These are phyloP conservation scores for Corynascus novoguineensis DNA, from an alignment of 495 filamentous ascomycete species.

Conservation along the genomic window DNA sequence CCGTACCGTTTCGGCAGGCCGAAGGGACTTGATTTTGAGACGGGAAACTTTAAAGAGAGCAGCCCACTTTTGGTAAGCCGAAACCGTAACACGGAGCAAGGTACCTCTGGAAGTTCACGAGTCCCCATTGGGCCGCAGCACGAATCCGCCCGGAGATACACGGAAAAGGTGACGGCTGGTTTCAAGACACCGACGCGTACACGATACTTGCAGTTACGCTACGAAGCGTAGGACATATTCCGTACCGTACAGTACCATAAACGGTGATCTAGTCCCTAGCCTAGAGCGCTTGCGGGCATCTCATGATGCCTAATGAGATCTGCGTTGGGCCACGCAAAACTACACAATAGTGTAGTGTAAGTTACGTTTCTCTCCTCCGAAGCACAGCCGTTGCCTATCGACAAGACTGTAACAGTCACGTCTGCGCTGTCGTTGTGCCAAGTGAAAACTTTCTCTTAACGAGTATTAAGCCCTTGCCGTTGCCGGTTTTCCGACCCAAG, in stretches of 20 bases:
- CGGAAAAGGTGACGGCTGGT: background rate
- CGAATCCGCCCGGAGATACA: background rate
- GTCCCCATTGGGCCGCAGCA: background rate
- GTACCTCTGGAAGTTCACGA: background rate
- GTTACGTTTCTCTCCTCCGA: background rate
- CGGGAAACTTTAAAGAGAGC: background rate
- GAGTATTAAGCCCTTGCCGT: background rate
- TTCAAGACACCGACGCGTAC: too few species aligned
- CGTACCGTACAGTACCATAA: too few species aligned
- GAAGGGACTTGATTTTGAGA: slow-evolving; percentile 1
- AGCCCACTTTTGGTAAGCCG: slow-evolving; percentile 12
- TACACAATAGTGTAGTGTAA: too few species aligned
- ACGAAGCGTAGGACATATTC: too few species aligned
- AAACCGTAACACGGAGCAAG: slow-evolving; percentile 4
- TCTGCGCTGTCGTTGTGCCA: slow-evolving; percentile 1
- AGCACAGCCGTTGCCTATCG: too few species aligned
- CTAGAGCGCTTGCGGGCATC: too few species aligned
- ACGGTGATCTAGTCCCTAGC: too few species aligned
- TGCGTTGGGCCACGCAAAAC: background rate
- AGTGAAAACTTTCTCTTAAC: background rate
- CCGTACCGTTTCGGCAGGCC: slow-evolving; percentile 7
- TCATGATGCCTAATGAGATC: too few species aligned
- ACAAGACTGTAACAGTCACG: background rate
- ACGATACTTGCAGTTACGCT: too few species aligned
- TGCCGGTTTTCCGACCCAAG: background rate